These are phyloP conservation scores for Acrodontium crateriforme DNA, from an alignment of 2,329 filamentous ascomycete species.

Conservation along the genomic window DNA sequence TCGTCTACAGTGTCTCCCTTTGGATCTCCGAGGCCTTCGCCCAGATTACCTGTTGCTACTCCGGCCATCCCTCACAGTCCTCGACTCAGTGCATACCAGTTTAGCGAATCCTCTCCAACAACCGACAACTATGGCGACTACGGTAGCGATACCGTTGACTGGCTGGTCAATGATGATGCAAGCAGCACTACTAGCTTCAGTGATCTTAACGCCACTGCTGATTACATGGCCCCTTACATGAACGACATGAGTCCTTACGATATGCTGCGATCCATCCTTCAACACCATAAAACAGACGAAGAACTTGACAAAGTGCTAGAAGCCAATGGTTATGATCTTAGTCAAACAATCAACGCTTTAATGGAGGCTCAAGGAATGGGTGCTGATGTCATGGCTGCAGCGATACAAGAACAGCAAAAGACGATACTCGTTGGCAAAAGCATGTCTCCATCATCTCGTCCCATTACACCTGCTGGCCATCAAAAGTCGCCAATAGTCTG, in stretches of 20 bases:
- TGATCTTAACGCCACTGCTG: constrained; percentile 63
- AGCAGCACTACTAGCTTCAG: constrained; percentile 68
- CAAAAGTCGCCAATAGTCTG: constrained; percentile 81
- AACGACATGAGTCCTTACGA: constrained; percentile 96
- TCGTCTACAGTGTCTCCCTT: constrained; percentile 77
- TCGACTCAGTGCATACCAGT: constrained; percentile 87
- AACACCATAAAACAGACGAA: constrained; percentile 77
- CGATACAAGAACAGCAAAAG: constrained; percentile 38
- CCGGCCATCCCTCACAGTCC: constrained; percentile 89
- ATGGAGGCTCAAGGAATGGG: constrained; percentile 58
- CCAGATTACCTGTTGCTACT: constrained; percentile 76
- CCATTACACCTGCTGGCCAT: constrained; percentile 61
- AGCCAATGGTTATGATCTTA: constrained; percentile 81
- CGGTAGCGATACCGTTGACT: constrained; percentile 89
- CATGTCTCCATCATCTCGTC: constrained; percentile 57
- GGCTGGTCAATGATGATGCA: constrained; percentile 75
- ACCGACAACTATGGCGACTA: constrained; percentile 83
- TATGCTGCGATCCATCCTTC: constrained; percentile 88
- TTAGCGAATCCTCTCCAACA: constrained; percentile 68
- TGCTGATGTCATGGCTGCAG: constrained; percentile 16
- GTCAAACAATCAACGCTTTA: constrained; percentile 76
- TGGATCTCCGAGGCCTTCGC: constrained; percentile 83
- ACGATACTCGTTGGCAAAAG: constrained; percentile 78
- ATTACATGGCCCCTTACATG: constrained; percentile 56
- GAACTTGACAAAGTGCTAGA: constrained; percentile 89